Base-by-base conservation (phyloP, 306 rosid species). In the Citrullus colocynthis region DNA sequence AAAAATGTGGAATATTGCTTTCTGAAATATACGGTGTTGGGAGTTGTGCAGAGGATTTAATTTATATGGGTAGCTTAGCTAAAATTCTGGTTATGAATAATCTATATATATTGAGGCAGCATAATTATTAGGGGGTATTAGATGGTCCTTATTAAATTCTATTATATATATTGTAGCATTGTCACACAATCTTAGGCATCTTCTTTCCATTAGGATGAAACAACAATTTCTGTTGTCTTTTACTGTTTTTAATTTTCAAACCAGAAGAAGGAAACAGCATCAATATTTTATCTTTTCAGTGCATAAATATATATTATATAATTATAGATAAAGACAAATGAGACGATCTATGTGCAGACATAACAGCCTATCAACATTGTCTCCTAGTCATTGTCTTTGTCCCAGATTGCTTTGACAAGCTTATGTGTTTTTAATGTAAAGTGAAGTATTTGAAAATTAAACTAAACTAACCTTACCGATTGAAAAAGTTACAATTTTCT, bases 31-130 rank as follows among this genome's bases (percentile, higher is more conserved):
- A 28, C 14, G 59, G 60, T 51, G 61, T 8, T 72, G 20, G 75
- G 44, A 28, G 42, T 11, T 72, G 24, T 49, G 60, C 24, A 72
- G 8, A 72, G 42, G 52, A 72, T 48, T 21, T 11, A 70, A 72
- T 48, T 21, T 5, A 70, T 44, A 44, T 70, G 74, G 74, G 9
- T 66, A 66, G 73, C 52, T 24, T 70, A 71, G 58, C 59, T 28
- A 71, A 0, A 73, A 73, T 30, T 73, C 61, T 73, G 39, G 42
- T 49, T 73, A 24, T 73, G 60, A 73, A 73, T 73, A 73, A 73
- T 73, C 6, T 73, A 73, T 9, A 48, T 67, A 32, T 71, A 45
- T 24, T 71, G 37, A 65, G 73, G 21, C 55, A 69, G 37, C 75
- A 48, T 48, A 44, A 21, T n/a, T 62, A 48, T 48, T 44, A 42